Conservation (phyloP, 176 grass and related monocot species). For the Triticum turgidum region DNA sequence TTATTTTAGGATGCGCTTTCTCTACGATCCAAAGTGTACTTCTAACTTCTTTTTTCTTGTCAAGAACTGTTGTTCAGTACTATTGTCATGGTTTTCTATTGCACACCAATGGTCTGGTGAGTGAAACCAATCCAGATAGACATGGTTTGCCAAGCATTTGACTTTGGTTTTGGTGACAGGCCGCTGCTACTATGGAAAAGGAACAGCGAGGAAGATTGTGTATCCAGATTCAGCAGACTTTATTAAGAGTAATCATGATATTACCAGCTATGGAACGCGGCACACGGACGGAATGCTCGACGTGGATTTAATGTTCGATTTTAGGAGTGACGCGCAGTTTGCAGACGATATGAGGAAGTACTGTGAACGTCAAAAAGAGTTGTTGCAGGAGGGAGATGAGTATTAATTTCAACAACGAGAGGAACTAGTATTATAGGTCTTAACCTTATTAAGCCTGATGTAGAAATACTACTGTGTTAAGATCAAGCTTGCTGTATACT, state of each 20-base stretch:
- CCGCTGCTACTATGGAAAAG: constrained; percentile 1
- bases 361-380: background rate
- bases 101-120: no score
- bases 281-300: background rate
- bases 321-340: background rate
- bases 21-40: no score
- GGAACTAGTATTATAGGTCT: no score
- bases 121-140: no score
- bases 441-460: no score
- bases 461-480: no score
- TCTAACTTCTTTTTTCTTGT: no score
- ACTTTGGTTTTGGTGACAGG: background rate
- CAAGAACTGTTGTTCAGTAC: background rate
- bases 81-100: no score
- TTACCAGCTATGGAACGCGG: background rate
- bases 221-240: background rate
- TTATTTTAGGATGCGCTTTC: background rate
- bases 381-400: no score
- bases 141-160: no score
- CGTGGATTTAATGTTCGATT: background rate
- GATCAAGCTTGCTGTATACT: no score
- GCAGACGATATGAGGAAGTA: background rate
- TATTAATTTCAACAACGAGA: no score
- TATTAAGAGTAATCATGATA: background rate
- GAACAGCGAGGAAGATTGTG: background rate